Evolutionary conservation across 352 stramenopile species (phyloP), one percentile per base, ranked within the genome.

Genomic region (Albugo candida): DNA sequence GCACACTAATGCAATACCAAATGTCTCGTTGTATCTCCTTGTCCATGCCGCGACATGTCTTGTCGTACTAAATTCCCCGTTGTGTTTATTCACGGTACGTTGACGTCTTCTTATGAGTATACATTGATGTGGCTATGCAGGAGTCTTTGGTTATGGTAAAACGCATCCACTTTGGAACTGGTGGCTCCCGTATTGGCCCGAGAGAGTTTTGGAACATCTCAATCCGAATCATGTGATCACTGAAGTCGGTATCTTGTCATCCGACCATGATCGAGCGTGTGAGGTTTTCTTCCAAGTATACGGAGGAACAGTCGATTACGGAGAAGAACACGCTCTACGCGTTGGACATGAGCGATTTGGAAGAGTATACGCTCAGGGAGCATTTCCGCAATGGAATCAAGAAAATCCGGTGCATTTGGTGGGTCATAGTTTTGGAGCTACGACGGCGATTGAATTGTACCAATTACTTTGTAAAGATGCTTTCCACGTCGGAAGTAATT

Each of bases 371-470:
- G 36, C 49, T 3, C 53, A 31, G 6, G 27, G 60, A 3, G 21
- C 68, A 31, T 54, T 74, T 31, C 59, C 64, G 0, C 27, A 55
- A 0, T 83, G 70, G 68, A 80, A 61, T 51, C 59, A 53, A 2
- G 20, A 52, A 1, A 65, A 79, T 35, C 69, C 74, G 0, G 54
- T 83, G 4, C 70, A 81, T 36, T 48, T 84, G 8, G 27, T 82
- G 13, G 71, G 67, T 14, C 71, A 82, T 52, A 81, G 69, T 48
- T 68, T 78, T 21, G 70, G 73, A 37, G 59, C 58, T 11, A 80
- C 69, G 17, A 81, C 70, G 3, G 70, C 70, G 20, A 58, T 86
- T 21, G 70, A 85, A 47, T 48, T 86, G 31, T 81, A 86, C 45
- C 73, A 85, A 58, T 50, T 81, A 49, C 52, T 83, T 5, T 67